Base-by-base conservation (phyloP, 345 rosid species). In the Lepidium aucheri region DNA sequence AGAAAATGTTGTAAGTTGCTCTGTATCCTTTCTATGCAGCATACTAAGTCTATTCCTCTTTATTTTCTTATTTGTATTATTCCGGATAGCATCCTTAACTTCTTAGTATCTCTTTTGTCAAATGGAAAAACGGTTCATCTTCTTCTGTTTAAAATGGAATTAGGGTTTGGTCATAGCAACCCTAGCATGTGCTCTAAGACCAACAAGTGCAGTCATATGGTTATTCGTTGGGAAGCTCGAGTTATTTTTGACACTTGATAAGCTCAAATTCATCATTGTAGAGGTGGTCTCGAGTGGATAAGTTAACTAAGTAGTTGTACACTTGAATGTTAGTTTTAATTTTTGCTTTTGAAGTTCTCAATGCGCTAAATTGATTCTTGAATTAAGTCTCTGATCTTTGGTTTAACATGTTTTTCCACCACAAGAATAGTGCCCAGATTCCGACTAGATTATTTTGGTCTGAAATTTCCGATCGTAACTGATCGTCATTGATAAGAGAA, bases 131-230 rank as follows among this genome's bases (percentile, higher is more conserved):
- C 88, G 96, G 99, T 90, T 94, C 74, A 67, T 83, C 73, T 90
- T 90, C 77, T 94, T 83, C 84, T 94, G 96, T 74, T 75, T 94
- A 73, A 84, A 82, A 60, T 91, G 99, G 75, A 88, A 78, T 73
- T 79, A 83, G 88, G 97, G 85, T 65, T 80, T 90, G 84, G 76
- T 69, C 61, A 50, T 83, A 52, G 96, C 96, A 7, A 96, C 91
- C 60, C 32, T 90, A 49, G 89, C 99, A 60, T 90, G 96, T 79
- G 93, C 91, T 51, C 63, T 90, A 63, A 20, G 99, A 74, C 99
- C 96, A 45, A 94, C 97, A 63, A 85, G 91, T 79, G 93, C 91
- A 57, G 72, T 90, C 70, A 86, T 73, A 69, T 94, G 99, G 99
- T 64, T 85, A 24, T 94, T 86, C 65, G 82, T 90, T 77, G 99